Conservation (phyloP, 306 rosid genomes). For the Geum urbanum region DNA sequence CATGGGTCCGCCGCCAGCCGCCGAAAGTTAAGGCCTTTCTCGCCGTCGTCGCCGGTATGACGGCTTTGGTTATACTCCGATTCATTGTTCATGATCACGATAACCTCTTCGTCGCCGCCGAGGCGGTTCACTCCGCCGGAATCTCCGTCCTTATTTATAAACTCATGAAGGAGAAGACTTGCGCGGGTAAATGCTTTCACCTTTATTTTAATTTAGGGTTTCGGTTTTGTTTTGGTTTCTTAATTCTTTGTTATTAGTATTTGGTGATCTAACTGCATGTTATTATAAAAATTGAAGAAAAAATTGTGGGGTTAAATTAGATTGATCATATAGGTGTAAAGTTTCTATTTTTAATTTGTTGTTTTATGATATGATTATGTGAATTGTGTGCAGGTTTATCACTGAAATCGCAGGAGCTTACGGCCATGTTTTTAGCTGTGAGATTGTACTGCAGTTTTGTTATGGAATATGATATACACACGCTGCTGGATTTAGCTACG, state of each 20-base stretch:
- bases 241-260: neutral
- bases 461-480: constrained; percentile 92
- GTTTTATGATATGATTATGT: neutral
- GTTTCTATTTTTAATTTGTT: no score
- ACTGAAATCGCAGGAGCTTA: constrained; percentile 85
- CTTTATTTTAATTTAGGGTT: neutral
- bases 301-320: neutral
- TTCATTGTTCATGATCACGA: constrained; percentile 84
- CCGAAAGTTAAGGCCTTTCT: constrained; percentile 87
- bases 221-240: neutral
- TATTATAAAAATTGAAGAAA: neutral
- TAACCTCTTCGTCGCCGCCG: constrained; percentile 87
- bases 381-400: constrained; percentile 57
- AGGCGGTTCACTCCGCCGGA: constrained; percentile 86
- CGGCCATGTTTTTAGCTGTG: constrained; percentile 86
- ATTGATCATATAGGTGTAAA: neutral
- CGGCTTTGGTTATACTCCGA: constrained; percentile 73
- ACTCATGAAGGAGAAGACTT: constrained; percentile 86
- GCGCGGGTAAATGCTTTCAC: constrained; percentile 52
- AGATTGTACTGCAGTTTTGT: constrained; percentile 91
- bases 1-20: constrained; percentile 83
- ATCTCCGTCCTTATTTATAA: constrained; percentile 80
- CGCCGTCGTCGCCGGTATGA: constrained; percentile 79
- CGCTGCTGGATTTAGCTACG: constrained; percentile 83
- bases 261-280: neutral